Percentiles rank a stretch among this genome's conserved stretches.
phyloP scores from a whole-genome alignment of 139 green algal species.

The Tetradesmus obliquus region DNA sequence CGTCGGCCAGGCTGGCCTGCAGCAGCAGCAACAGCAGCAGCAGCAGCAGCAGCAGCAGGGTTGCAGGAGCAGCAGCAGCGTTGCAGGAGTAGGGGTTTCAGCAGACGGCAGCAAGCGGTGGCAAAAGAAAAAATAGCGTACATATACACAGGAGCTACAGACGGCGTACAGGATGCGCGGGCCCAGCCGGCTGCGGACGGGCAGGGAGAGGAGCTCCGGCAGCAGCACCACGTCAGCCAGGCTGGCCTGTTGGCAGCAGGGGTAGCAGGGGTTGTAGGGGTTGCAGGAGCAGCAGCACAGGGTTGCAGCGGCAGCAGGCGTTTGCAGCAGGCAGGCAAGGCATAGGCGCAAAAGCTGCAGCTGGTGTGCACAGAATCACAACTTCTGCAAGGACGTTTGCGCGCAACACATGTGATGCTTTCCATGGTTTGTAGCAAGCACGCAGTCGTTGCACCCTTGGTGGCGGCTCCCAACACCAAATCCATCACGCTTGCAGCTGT shows the following conservation, averaged over 20 bases:
- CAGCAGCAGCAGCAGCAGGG: background rate
- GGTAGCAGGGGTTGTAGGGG: background rate
- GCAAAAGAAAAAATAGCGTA: background rate
- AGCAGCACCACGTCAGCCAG: background rate
- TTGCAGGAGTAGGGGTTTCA: background rate
- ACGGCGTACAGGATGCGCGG: constrained; percentile 14
- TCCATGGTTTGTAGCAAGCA: too few relatives aligned
- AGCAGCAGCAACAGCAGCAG: background rate
- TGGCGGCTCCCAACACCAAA: too few relatives aligned
- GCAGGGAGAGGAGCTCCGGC: background rate
- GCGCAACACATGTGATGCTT: too few relatives aligned
- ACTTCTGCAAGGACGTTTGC: too few relatives aligned
- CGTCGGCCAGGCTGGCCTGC: background rate
- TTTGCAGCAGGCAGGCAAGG: background rate
- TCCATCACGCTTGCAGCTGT: too few relatives aligned
- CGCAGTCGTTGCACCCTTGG: too few relatives aligned
- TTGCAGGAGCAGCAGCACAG: background rate
- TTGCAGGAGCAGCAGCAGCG: background rate
- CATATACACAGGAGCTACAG: too few relatives aligned
- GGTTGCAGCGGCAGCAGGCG: background rate
- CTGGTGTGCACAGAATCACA: too few relatives aligned
- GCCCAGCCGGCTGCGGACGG: background rate
- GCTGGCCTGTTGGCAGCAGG: background rate
- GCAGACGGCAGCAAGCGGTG: background rate
- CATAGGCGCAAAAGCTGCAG: too few relatives aligned